Conservation (phyloP, 164 flowering plant genomes). For the Saururus chinensis region DNA sequence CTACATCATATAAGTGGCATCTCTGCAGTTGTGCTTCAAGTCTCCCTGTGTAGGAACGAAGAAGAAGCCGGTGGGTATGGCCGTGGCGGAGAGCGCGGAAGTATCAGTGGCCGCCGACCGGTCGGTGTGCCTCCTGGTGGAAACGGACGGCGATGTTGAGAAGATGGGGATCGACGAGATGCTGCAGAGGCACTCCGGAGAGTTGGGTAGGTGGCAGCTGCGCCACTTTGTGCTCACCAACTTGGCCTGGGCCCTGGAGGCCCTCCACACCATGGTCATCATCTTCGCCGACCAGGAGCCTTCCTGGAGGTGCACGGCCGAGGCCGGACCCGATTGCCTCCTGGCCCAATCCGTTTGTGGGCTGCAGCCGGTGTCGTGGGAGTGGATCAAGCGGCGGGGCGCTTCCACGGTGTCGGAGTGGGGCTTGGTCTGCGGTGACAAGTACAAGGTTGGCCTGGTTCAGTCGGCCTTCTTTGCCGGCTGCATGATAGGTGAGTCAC, state of each 20-base stretch:
- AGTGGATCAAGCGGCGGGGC: slow-evolving; percentile 57
- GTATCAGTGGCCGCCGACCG: too few species aligned
- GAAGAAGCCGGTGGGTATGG: too few species aligned
- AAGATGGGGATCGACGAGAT: slow-evolving; percentile 70
- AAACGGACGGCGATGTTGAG: neutral
- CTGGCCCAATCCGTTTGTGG: slow-evolving; percentile 28
- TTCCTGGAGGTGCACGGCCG: slow-evolving; percentile 35
- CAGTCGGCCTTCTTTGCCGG: slow-evolving; percentile 83
- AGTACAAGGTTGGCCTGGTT: slow-evolving; percentile 74
- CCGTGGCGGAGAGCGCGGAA: too few species aligned
- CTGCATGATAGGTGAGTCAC: slow-evolving; percentile 75
- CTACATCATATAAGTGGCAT: too few species aligned
- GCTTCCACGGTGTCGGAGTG: slow-evolving; percentile 72
- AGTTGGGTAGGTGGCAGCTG: slow-evolving; percentile 78
- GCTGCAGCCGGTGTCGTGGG: slow-evolving; percentile 61
- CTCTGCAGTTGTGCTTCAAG: too few species aligned
- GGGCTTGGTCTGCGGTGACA: slow-evolving; percentile 65
- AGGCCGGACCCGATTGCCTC: slow-evolving; percentile 1
- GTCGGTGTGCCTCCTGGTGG: neutral
- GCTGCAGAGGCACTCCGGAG: slow-evolving; percentile 63
- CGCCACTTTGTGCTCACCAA: slow-evolving; percentile 69
- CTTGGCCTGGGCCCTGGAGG: slow-evolving; percentile 86
- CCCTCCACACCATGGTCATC: slow-evolving; percentile 93
- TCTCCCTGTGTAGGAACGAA: too few species aligned
- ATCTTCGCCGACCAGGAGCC: slow-evolving; percentile 93